Evolutionary conservation across 2,329 filamentous ascomycete species (phyloP), one percentile per base, ranked within the genome.

Genomic region (Hirsutella rhossiliensis): DNA sequence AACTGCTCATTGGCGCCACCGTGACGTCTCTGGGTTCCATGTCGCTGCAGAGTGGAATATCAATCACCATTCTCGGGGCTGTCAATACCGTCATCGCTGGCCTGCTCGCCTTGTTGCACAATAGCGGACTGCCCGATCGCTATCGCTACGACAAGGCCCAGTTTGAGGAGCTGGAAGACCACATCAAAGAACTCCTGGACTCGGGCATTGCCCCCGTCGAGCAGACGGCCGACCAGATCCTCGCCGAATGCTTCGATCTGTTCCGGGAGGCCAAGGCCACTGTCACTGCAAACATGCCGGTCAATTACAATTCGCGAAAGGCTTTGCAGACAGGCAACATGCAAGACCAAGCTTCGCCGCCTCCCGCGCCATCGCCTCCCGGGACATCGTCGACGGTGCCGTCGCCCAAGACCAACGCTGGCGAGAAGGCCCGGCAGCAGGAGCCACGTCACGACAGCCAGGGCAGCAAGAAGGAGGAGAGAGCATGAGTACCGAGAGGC

Each of bases 51-150:
- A 44, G 64, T 12, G 64, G 65, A 12, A 65, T 59, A 1, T 55
- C 62, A 15, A 71, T 75, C 44, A 74, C 72, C 3, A 47, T 67
- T n/a, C 63, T 75, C 8, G 72, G 68, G 1, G 71, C 68, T 6
- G 51, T 65, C 45, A 75, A 74, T 53, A 76, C 72, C 0, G 55
- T 72, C 44, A 61, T 67, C 36, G 68, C 72, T 8, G 72, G 72
- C 2, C 52, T 75, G 7, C 60, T 76, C 5, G 72, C 70, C 3
- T 58, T 75, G 15, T 51, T 76, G 45, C 71, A 75, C 56, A 75
- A 75, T 52, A 74, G 69, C 46, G 72, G 72, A 1, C 53, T 76
- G 17, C 72, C 72, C 3, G 69, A 74, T 47, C 59, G 71, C 8
- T 74, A 74, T 49, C 63, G 71, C 27, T 66, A 65, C 41, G 64